Conservation (phyloP, 225 moss, liverwort and hornwort genomes). For the Pleurozium schreberi region DNA sequence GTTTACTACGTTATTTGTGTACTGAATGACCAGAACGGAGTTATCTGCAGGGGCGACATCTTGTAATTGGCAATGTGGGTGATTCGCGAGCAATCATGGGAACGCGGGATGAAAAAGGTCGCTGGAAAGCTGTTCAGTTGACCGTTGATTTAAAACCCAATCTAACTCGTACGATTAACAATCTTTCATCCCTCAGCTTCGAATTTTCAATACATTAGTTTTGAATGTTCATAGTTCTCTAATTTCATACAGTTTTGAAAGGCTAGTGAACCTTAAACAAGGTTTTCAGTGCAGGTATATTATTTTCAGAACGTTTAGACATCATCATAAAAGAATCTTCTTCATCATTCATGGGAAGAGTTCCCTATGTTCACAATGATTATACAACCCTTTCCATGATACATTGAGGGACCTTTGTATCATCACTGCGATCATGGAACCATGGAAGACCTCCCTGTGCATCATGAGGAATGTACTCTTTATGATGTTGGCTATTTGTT, state of each 20-base stretch:
- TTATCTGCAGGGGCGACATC: conserved; percentile 32
- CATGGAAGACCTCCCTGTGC: neutral
- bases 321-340: neutral
- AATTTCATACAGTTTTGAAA: neutral
- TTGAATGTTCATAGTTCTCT: neutral
- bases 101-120: conserved; percentile 9
- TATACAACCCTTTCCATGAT: neutral
- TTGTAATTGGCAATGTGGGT: conserved; percentile 45
- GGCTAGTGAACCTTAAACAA: neutral
- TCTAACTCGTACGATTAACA: conserved; percentile 23
- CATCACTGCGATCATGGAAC: neutral
- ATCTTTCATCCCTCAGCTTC: too few relatives aligned
- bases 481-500: neutral
- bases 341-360: neutral
- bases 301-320: neutral
- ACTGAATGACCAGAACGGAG: neutral
- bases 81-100: conserved; percentile 48
- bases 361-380: neutral
- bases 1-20: neutral
- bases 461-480: neutral
- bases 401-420: neutral
- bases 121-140: conserved; percentile 31
- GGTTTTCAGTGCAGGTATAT: neutral
- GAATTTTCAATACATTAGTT: neutral
- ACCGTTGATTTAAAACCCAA: conserved; percentile 49